Base-by-base conservation (phyloP, 2,329 filamentous ascomycete species). In the Nemania sp. region DNA sequence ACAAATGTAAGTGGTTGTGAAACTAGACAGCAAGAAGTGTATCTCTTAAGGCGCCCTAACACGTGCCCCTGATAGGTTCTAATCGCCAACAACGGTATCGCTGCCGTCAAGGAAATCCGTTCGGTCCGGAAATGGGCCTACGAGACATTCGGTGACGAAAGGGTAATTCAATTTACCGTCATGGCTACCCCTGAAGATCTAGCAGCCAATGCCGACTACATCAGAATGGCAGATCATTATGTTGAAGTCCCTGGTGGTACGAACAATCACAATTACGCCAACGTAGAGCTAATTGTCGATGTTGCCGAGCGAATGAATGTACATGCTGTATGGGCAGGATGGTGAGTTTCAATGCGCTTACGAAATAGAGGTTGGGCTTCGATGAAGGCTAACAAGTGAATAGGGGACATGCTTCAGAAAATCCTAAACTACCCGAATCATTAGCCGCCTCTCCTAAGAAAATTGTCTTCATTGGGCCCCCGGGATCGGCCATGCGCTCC, bases 211-310 rank as follows among this genome's bases (percentile, higher is more conserved):
- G 96, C 96, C 74, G 96, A 99, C 83, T 99, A 99, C 85, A 99
- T 99, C 80, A 90, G 96, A 80, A 98, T 99, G 96, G 96, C 96
- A 38, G 96, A 99, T 83, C 93, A 98, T 87, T 99, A 99, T 81
- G 96, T 99, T 76, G 96, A 99, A 84, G 95, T 99, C 70, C 96
- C 96, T 38, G 96, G 96, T 78, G 96, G 96, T 79, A 99, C 96
- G 70, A 99, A 99, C 86, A 99, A 99, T 88, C 97, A 99, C 90
- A 99, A 99, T 84, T 99, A 99, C 83, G 96, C 96, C 84, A 99
- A 99, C 80, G 96, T 99, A 68, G 96, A 99, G 85, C 87, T 99
- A 80, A 99, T 99, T 82, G 96, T 99, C 73, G 96, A 99, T 85
- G 90, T 99, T 79, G 96, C 96, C 27, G 96, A 99, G 87, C 93